Percentiles rank a stretch among this genome's conserved stretches.
Evolutionary conservation across 805 yeast genomes (phyloP).

Genomic region (Metschnikowia picachoensis): DNA sequence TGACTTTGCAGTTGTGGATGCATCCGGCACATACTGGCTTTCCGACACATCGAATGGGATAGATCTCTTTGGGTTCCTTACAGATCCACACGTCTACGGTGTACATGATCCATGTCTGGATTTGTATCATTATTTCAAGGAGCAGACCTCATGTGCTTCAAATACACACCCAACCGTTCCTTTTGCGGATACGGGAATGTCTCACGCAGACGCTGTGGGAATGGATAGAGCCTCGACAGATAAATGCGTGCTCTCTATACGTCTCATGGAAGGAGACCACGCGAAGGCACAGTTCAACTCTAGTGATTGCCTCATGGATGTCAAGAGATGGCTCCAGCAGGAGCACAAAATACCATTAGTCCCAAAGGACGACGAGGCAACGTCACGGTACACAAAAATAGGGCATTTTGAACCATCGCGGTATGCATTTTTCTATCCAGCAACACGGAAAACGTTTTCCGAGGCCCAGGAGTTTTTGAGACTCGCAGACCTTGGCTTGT

Average conservation of each 20-base stretch:
- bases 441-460: constrained; percentile 46
- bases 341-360: constrained; percentile 11
- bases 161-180: background rate
- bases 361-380: constrained; percentile 11
- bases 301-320: constrained; percentile 12
- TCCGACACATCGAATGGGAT: too few species aligned
- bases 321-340: constrained; percentile 17
- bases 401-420: constrained; percentile 52
- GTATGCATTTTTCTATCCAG: constrained; percentile 36
- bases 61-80: constrained; percentile 1
- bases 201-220: background rate
- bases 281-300: constrained; percentile 9
- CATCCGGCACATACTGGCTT: background rate
- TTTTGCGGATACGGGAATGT: background rate
- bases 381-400: constrained; percentile 9
- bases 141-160: background rate
- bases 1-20: background rate
- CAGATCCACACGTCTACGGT: constrained; percentile 4
- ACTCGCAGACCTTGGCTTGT: constrained; percentile 52
- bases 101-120: background rate
- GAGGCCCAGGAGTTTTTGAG: constrained; percentile 52
- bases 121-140: background rate
- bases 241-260: constrained; percentile 11
- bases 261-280: constrained; percentile 14
- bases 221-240: background rate